Evolutionary conservation across 2,329 filamentous ascomycete species (phyloP).

Genomic region (Colletotrichum horii): DNA sequence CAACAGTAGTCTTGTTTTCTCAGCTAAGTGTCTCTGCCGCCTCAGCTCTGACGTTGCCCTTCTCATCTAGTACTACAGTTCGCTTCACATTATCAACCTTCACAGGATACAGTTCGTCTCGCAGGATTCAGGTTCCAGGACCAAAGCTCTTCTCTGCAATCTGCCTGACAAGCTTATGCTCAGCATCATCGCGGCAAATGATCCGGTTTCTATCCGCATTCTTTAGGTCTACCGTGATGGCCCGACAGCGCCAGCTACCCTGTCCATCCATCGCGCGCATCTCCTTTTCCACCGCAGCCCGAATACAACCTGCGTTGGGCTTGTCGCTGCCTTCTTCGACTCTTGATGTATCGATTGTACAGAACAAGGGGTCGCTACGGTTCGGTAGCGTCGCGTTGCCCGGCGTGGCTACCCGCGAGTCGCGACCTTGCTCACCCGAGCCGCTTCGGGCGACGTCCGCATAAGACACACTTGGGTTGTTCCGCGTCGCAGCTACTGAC

Average conservation of each 20-base stretch:
- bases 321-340: neutral
- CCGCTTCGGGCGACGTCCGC: neutral
- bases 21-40: neutral
- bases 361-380: neutral
- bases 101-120: neutral
- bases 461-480: neutral
- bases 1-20: neutral
- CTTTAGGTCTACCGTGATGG: neutral
- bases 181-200: neutral
- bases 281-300: neutral
- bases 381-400: neutral
- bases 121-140: neutral
- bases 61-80: neutral
- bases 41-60: neutral
- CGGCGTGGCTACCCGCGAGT: neutral
- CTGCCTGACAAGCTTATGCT: neutral
- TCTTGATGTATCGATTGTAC: neutral
- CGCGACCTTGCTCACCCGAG: neutral
- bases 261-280: neutral
- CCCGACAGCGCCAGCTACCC: neutral
- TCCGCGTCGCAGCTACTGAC: neutral
- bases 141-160: neutral
- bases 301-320: neutral
- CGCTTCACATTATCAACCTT: neutral
- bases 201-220: neutral